Evolutionary conservation across 305 asterid genomes (phyloP).

Genomic region (Stenogyne calaminthoides): DNA sequence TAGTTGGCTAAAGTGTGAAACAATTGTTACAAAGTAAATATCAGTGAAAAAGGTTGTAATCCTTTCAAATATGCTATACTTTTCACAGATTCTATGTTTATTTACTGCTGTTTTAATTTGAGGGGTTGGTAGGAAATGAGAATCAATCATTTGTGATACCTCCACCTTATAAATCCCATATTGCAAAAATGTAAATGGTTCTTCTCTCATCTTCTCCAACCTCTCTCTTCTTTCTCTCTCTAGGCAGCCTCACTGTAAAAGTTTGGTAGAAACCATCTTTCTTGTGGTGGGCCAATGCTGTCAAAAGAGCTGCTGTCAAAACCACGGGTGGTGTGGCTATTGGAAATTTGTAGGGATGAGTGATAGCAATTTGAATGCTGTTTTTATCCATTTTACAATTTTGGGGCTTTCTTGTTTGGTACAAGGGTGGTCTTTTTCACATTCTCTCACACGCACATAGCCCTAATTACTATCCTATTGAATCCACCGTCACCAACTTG

Average conservation of each 20-base stretch:
- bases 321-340: constrained; percentile 43
- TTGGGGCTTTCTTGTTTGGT: constrained; percentile 46
- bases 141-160: constrained; percentile 12
- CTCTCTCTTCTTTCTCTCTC: constrained; percentile 15
- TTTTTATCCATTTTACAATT: constrained; percentile 43
- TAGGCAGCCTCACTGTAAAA: constrained; percentile 38
- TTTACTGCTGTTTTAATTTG: constrained; percentile 12
- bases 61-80: constrained; percentile 2
- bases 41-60: constrained; percentile 26
- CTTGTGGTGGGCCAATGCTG: constrained; percentile 58
- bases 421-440: constrained; percentile 41
- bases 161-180: not conserved
- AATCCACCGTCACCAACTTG: constrained; percentile 37
- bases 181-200: not conserved
- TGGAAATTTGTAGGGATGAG: constrained; percentile 46
- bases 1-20: constrained; percentile 25
- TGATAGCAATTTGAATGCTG: constrained; percentile 42
- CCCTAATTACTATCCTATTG: constrained; percentile 36
- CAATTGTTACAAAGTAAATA: constrained; percentile 20
- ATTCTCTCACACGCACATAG: constrained; percentile 23
- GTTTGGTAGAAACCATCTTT: constrained; percentile 31
- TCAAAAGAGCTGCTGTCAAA: constrained; percentile 50
- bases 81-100: constrained; percentile 24
- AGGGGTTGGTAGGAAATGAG: constrained; percentile 21
- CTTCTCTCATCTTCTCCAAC: not conserved